Evolutionary conservation across 2,329 filamentous ascomycete species (phyloP).

Genomic region (Aspergillus arachidicola): DNA sequence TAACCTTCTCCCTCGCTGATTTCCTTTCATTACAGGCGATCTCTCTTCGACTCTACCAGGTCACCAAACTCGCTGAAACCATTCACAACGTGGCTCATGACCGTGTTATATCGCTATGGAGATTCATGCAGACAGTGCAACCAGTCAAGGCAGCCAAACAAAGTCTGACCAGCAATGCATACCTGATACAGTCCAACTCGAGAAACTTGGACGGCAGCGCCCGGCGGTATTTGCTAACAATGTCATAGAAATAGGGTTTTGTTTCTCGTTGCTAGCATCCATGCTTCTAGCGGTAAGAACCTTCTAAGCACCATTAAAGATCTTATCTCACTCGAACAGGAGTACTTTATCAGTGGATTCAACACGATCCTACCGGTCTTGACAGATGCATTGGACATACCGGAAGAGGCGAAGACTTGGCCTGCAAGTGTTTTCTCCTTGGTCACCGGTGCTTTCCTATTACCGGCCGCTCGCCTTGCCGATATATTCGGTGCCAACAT

Average conservation of each 20-base stretch:
- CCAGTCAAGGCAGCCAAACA: too few species aligned
- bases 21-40: background rate
- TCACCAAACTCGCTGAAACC: background rate
- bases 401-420: slow-evolving; percentile 11
- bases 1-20: background rate
- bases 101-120: background rate
- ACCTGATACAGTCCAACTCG: background rate
- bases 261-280: background rate
- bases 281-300: background rate
- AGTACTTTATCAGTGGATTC: background rate
- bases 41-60: background rate
- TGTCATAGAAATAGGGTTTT: background rate
- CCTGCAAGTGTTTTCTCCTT: slow-evolving; percentile 15
- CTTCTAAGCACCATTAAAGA: background rate
- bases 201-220: background rate
- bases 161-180: background rate
- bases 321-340: background rate
- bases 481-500: slow-evolving; percentile 13
- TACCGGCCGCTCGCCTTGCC: slow-evolving; percentile 9
- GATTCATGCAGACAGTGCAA: background rate
- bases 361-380: slow-evolving; percentile 12
- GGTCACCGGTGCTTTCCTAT: slow-evolving; percentile 11
- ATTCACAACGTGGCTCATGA: background rate
- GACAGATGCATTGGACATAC: slow-evolving; percentile 8
- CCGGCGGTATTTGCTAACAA: background rate